Evolutionary conservation across 2,329 filamentous ascomycete species (phyloP), one percentile per base, ranked within the genome.

Genomic region (Cytospora piceae): DNA sequence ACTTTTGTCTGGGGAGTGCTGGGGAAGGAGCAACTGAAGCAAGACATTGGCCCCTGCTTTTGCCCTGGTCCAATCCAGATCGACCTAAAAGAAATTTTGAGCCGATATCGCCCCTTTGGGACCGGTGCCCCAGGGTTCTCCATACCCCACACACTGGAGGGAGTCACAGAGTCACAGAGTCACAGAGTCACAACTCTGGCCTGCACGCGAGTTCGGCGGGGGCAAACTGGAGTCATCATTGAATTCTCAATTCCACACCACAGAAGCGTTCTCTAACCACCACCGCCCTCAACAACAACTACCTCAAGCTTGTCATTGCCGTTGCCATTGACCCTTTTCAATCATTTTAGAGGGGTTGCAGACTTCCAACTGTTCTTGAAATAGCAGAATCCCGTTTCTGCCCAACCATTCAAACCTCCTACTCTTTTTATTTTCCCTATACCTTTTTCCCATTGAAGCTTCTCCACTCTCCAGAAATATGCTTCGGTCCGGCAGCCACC

Each of bases 401-500:
- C 39, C 14, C 46, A 32, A 42, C 12, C n/a, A n/a, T 53, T 32
- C 31, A 20, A n/a, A n/a, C n/a, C n/a, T n/a, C n/a, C 12, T n/a
- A 42, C 24, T 12, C 52, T 22, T 6, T 32, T 29, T 53, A 60
- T 37, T 37, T 52, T 52, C 54, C 58, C 51, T 49, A 60, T 59
- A 46, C 9, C 58, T 59, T 64, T 27, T 24, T 31, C 51, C 39
- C 34, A 49, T 58, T 53, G n/a, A 51, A 64, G 49, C 57, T 61
- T 67, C 68, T 42, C 54, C 59, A 54, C 22, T 54, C 59, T 5
- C 46, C 61, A 64, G 29, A 67, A 74, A 74, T 70, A 85, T 85
- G 83, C 80, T 85, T 71, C 82, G 82, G 72, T 73, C 73, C 63
- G 68, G 68, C 27, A 78, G 74, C 71, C 78, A 81, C 72, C 79